A percentile compares a stretch with the other conserved stretches of the same genome.
Conservation (phyloP, 2,329 filamentous ascomycete species). For the Dendryphion nanum region DNA sequence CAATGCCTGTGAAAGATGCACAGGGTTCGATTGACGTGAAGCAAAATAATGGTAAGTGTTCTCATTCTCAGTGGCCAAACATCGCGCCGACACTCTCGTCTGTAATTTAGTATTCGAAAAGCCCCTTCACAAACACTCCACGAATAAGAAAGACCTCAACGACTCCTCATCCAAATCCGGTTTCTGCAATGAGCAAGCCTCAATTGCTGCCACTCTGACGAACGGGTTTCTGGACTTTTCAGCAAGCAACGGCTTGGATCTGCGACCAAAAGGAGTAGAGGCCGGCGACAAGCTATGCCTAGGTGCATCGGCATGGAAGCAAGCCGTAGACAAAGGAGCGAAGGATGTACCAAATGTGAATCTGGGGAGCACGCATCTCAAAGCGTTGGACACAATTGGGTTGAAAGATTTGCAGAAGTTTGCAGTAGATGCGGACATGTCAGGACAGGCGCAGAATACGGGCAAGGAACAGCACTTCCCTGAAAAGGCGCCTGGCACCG, state of each 20-base stretch:
- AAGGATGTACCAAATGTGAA: slow-evolving; percentile 39
- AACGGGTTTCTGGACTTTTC: slow-evolving; percentile 61
- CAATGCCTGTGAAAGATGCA: slow-evolving; percentile 21
- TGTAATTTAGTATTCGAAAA: slow-evolving; percentile 18
- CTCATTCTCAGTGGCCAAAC: background rate
- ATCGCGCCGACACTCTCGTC: background rate
- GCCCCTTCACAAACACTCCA: slow-evolving; percentile 23
- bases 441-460: no score
- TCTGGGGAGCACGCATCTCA: slow-evolving; percentile 52
- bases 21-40: slow-evolving; percentile 24
- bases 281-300: slow-evolving; percentile 60
- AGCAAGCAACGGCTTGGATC: slow-evolving; percentile 56
- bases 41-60: slow-evolving; percentile 23
- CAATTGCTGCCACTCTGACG: slow-evolving; percentile 56
- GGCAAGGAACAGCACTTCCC: slow-evolving; percentile 4
- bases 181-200: slow-evolving; percentile 16
- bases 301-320: slow-evolving; percentile 56
- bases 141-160: slow-evolving; percentile 6
- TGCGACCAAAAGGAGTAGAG: slow-evolving; percentile 53
- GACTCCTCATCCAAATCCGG: slow-evolving; percentile 10
- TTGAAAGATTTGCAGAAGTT: slow-evolving; percentile 50
- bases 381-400: slow-evolving; percentile 47
- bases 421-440: slow-evolving; percentile 41
- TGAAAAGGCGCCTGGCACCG: slow-evolving; percentile 3
- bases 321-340: slow-evolving; percentile 28